These are phyloP conservation scores for Pseudogymnoascus verrucosus DNA, from an alignment of 2,329 filamentous ascomycete genomes.

Conservation along the genomic window DNA sequence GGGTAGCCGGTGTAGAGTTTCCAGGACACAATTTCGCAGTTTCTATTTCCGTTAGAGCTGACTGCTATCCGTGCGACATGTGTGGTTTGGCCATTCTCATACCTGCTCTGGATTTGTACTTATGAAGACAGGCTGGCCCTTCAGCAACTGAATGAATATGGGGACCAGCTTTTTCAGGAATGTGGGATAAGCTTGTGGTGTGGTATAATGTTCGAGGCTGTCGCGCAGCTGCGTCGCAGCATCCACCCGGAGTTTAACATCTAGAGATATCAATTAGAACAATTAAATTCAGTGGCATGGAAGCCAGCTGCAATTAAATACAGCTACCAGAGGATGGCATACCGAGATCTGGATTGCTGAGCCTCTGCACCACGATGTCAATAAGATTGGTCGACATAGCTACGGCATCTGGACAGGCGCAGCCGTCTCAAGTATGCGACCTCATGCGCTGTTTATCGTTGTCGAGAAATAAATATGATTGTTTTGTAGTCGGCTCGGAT, in stretches of 20 bases:
- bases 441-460: constrained; percentile 7
- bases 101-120: constrained; percentile 87
- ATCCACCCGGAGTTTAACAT: constrained; percentile 72
- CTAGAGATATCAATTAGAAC: constrained; percentile 37
- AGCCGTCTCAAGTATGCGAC: constrained; percentile 8
- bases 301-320: background rate
- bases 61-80: constrained; percentile 9
- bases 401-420: constrained; percentile 7
- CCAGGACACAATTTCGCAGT: constrained; percentile 85
- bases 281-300: constrained; percentile 13
- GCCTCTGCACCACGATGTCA: constrained; percentile 55
- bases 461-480: background rate
- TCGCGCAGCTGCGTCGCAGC: constrained; percentile 83
- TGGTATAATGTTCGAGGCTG: constrained; percentile 80
- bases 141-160: constrained; percentile 76
- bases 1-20: constrained; percentile 82
- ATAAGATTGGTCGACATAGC: constrained; percentile 46
- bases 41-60: constrained; percentile 44
- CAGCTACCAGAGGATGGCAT: constrained; percentile 8
- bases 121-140: constrained; percentile 81
- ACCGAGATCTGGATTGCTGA: constrained; percentile 40
- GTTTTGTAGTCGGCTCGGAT: background rate
- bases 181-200: constrained; percentile 63
- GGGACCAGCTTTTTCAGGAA: constrained; percentile 88
- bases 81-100: constrained; percentile 24